Evolutionary conservation across 257 asterid species (phyloP), one percentile per base, ranked within the genome.

Genomic region (Buddleja alternifolia): DNA sequence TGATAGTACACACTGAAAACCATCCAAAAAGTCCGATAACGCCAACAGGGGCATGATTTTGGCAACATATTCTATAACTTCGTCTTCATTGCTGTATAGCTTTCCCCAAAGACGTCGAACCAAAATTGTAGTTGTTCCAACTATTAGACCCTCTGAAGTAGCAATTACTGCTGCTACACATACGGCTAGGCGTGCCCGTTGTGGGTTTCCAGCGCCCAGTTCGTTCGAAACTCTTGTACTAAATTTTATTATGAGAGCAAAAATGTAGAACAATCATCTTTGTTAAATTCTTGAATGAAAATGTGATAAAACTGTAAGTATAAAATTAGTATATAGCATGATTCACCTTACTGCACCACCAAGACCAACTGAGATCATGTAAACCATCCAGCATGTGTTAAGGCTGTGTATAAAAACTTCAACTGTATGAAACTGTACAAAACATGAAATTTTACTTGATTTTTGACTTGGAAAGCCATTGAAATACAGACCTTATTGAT

Each of bases 181-280:
- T 14, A 90, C 78, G 7, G 93, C 91, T 47, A 81, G 67, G 12
- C 84, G 90, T 0, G 87, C 92, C 5, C 81, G 70, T 63, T 52
- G 73, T 60, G 85, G 74, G 39, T 78, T 80, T 42, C 88, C 85
- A 42, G 87, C 88, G 0, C 97, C 97, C 42, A 88, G 51, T 73
- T 85, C 97, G 45, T 90, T 90, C 7, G 92, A 84, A 73, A 87
- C 90, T 69, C 95, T 81, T 2, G 97, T 90, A 69, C 95, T 90
- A 40, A 52, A 55, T 52, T 47, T 51, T 53, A 59, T 50, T 15
- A 32, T 17, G 50, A 59, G 37, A 9, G 40, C 44, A 14, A n/a
- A 21, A 44, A 0, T n/a, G 20, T 1, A 40, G 23, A 25, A 34
- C 19, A 48, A 29, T 29, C 34, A 29, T 29, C 3, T 29, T 29